Conservation (phyloP, 1,284 basidiomycete genomes). For the Fistulinella cinereoalba region DNA sequence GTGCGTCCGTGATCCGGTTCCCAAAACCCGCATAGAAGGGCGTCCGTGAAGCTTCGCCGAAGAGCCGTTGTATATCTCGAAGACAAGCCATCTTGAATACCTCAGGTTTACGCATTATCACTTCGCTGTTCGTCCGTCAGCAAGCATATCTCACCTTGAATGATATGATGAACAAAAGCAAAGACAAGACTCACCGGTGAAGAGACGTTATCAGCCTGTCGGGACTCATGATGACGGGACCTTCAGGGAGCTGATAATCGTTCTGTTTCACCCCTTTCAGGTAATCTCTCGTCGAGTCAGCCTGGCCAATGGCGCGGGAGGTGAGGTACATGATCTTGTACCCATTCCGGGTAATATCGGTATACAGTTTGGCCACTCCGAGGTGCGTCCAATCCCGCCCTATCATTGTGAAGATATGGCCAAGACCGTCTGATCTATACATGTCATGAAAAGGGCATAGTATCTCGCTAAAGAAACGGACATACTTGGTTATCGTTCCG, state of each 20-base stretch:
- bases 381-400: constrained; percentile 99
- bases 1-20: constrained; percentile 96
- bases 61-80: constrained; percentile 92
- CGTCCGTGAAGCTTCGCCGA: constrained; percentile 68
- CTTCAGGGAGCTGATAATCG: constrained; percentile 93
- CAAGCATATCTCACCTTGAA: background rate
- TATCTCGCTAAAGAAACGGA: constrained; percentile 1
- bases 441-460: background rate
- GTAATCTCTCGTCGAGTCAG: constrained; percentile 95
- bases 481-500: constrained; percentile 97
- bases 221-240: constrained; percentile 99
- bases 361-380: constrained; percentile 97
- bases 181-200: constrained; percentile 86
- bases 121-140: constrained; percentile 58
- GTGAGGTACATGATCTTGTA: constrained; percentile 99
- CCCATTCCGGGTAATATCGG: constrained; percentile 93
- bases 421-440: constrained; percentile 88
- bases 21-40: constrained; percentile 99
- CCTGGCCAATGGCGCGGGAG: constrained; percentile 96
- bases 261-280: constrained; percentile 95
- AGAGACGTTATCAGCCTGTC: constrained; percentile 93
- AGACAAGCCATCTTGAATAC: constrained; percentile 99
- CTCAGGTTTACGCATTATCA: constrained; percentile 98
- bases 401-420: constrained; percentile 98
- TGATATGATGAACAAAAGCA: background rate